phyloP scores from a whole-genome alignment of 1,284 basidiomycete species.

The Boletellus deceptivus region DNA sequence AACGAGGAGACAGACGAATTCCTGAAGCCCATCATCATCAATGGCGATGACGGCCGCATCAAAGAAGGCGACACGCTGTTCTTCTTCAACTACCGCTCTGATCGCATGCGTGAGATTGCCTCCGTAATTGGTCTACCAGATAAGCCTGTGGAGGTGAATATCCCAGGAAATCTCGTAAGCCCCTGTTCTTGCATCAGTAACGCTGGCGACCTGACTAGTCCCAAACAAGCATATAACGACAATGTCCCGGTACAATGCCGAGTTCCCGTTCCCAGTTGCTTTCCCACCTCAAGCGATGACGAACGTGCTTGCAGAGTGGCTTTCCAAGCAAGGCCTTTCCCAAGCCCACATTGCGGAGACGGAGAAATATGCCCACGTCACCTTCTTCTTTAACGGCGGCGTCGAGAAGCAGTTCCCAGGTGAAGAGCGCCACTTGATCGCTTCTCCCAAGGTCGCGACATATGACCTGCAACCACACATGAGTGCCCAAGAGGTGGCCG shows the following conservation, averaged over 20 bases:
- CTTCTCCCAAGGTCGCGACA: slow-evolving; percentile 86
- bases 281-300: slow-evolving; percentile 90
- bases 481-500: slow-evolving; percentile 82
- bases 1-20: slow-evolving; percentile 90
- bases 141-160: slow-evolving; percentile 61
- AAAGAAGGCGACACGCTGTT: slow-evolving; percentile 83
- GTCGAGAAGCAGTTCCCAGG: slow-evolving; percentile 84
- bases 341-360: slow-evolving; percentile 92
- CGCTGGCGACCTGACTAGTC: neutral
- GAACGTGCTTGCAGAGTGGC: slow-evolving; percentile 89
- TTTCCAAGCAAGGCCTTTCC: slow-evolving; percentile 72
- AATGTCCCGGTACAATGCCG: slow-evolving; percentile 90
- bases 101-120: slow-evolving; percentile 87
- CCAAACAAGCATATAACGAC: slow-evolving; percentile 72
- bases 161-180: slow-evolving; percentile 80
- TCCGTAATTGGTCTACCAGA: slow-evolving; percentile 78
- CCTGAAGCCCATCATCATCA: slow-evolving; percentile 87
- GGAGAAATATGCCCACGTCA: slow-evolving; percentile 94
- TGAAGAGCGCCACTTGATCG: slow-evolving; percentile 86
- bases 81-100: slow-evolving; percentile 94
- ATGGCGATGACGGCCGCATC: slow-evolving; percentile 75
- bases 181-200: neutral
- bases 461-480: slow-evolving; percentile 88
- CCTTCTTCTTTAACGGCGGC: slow-evolving; percentile 96
- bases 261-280: slow-evolving; percentile 83